phyloP scores from a whole-genome alignment of 305 asterid genomes.

The Vinca major region DNA sequence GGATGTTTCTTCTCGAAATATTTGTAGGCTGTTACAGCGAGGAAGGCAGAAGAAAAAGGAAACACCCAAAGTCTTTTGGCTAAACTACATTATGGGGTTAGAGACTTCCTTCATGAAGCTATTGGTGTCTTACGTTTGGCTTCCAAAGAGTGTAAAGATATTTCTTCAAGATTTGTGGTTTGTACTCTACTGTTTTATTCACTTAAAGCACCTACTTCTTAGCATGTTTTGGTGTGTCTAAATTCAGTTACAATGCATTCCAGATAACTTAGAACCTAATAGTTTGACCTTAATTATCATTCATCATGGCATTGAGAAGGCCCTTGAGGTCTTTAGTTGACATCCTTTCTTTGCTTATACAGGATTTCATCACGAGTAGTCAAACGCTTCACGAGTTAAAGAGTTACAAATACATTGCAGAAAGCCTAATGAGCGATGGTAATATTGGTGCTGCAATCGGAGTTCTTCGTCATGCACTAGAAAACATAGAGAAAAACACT shows the following conservation, averaged over 20 bases:
- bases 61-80: constrained; percentile 38
- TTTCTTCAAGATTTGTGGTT: constrained; percentile 43
- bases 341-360: constrained; percentile 11
- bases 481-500: constrained; percentile 24
- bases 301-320: neutral
- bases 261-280: neutral
- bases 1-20: neutral
- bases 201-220: neutral
- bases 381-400: constrained; percentile 38
- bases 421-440: constrained; percentile 35
- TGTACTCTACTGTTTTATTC: neutral
- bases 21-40: constrained; percentile 53
- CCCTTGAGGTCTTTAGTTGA: neutral
- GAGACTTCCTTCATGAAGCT: constrained; percentile 46
- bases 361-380: constrained; percentile 44
- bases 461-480: constrained; percentile 34
- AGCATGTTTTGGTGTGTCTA: neutral
- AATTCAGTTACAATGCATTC: neutral
- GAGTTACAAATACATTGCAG: constrained; percentile 41
- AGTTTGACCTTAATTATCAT: neutral
- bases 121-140: constrained; percentile 19
- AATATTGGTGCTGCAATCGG: constrained; percentile 44
- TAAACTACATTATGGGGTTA: constrained; percentile 53
- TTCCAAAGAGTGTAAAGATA: constrained; percentile 38
- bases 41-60: constrained; percentile 54